phyloP scores from a whole-genome alignment of 352 stramenopile genomes.

The Globisporangium sylvaticum region DNA sequence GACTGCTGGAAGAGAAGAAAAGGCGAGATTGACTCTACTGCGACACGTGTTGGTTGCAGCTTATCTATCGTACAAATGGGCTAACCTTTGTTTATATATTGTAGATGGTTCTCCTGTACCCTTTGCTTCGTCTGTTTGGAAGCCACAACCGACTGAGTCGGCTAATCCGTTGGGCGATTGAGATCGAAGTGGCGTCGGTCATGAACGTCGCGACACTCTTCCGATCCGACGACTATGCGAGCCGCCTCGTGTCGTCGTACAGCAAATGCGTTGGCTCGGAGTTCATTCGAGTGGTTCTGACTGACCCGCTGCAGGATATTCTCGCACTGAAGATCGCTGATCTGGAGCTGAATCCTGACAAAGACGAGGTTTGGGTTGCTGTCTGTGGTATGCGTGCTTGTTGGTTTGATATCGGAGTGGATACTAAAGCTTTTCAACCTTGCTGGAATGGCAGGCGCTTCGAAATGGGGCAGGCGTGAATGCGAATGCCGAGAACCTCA shows the following conservation, averaged over 20 bases:
- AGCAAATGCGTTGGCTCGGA: constrained; percentile 69
- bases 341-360: constrained; percentile 66
- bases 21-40: constrained; percentile 22
- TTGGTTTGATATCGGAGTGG: no score
- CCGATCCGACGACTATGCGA: constrained; percentile 72
- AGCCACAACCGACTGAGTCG: constrained; percentile 52
- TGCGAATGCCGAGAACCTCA: constrained; percentile 75
- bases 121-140: constrained; percentile 62
- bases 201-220: constrained; percentile 80
- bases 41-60: background rate
- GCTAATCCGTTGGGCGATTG: constrained; percentile 71
- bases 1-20: constrained; percentile 68
- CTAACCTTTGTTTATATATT: background rate
- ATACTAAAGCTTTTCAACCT: background rate
- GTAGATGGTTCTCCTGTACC: constrained; percentile 54
- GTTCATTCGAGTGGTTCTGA: constrained; percentile 60
- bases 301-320: constrained; percentile 59
- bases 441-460: constrained; percentile 14
- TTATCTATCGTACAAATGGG: background rate
- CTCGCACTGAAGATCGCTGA: constrained; percentile 64
- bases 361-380: no score
- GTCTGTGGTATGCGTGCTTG: no score
- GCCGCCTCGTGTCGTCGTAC: constrained; percentile 67
- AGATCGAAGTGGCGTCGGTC: constrained; percentile 68
- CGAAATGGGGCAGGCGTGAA: constrained; percentile 29